Evolutionary conservation across 2,329 filamentous ascomycete genomes (phyloP).

Genomic region (Neofusicoccum laricinum): DNA sequence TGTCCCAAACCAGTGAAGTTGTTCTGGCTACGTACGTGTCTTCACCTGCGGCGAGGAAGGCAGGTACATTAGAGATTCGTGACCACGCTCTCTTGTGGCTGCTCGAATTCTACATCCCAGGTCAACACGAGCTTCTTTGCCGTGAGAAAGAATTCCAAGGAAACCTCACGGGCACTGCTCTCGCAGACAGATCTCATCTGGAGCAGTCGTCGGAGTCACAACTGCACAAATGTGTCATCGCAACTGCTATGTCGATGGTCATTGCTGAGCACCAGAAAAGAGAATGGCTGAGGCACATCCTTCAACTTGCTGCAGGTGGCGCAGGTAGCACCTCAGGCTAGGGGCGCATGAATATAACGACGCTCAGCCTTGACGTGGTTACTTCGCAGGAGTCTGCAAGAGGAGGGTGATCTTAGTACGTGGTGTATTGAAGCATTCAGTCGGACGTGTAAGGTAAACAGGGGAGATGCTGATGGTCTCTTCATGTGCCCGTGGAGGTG

Average conservation of each 20-base stretch:
- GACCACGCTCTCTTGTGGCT: conserved; percentile 25
- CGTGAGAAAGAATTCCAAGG: not conserved
- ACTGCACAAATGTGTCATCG: conserved; percentile 30
- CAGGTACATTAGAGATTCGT: conserved; percentile 27
- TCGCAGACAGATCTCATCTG: conserved; percentile 13
- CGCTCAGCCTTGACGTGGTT: too few species aligned
- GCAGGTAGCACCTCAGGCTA: not conserved
- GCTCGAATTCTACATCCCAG: not conserved
- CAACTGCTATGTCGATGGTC: conserved; percentile 34
- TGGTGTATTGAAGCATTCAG: too few species aligned
- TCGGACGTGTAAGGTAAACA: too few species aligned
- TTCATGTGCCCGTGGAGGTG: too few species aligned
- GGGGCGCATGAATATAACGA: too few species aligned
- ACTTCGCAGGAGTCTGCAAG: too few species aligned
- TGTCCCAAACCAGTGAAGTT: conserved; percentile 19
- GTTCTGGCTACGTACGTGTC: conserved; percentile 29
- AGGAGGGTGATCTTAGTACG: too few species aligned
- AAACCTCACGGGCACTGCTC: not conserved
- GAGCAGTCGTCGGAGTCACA: conserved; percentile 9
- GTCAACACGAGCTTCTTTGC: not conserved
- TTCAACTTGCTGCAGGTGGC: not conserved
- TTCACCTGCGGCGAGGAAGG: conserved; percentile 27
- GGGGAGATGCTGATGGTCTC: too few species aligned
- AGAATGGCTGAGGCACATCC: not conserved
- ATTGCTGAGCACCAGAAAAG: conserved; percentile 33